Base-by-base conservation (phyloP, 768 basidiomycete genomes). In the Rickenella mellea region DNA sequence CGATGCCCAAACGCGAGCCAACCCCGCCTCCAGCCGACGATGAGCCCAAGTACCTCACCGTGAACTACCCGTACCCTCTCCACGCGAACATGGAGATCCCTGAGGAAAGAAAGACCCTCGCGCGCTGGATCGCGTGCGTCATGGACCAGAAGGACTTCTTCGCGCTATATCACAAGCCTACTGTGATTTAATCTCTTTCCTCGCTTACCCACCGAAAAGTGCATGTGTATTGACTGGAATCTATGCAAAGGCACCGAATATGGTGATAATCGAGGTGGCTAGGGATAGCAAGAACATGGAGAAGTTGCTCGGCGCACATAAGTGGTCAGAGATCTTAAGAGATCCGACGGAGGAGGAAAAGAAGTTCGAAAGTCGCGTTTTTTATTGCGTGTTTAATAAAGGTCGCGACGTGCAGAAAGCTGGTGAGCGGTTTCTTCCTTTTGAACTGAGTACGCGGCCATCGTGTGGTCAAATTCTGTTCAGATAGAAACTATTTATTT, bases 211-310 rank as follows among this genome's bases (percentile, higher is more conserved):
- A 36, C 24, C 10, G 19, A 32, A n/a, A n/a, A n/a, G n/a, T 40
- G 15, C 15, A 20, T 39, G 11, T 39, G 7, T 22, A 5, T 38
- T 8, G 20, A 27, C 36, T 27, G 36, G n/a, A 9, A 30, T 17
- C 19, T 48, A 20, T 14, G 20, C 24, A 7, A 21, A 70, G 69
- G 63, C 68, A 19, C 67, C 64, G 8, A 67, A 58, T 4, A 71
- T 70, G 61, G 66, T 74, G n/a, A 51, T 75, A 7, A 52, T 74
- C 19, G 71, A 76, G 45, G 55, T 77, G 44, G 61, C 66, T 26
- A 66, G 66, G 43, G 49, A 51, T 3, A 69, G 60, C 39, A 38
- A 48, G 3, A 51, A 63, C 32, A 58, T 62, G 14, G 55, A 62
- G 19, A 51, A 53, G 11, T 48, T 77, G 11, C 56, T 77, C 1